Evolutionary conservation across 148 eudicot genomes (phyloP).

Genomic region (Dysphania ambrosioides): DNA sequence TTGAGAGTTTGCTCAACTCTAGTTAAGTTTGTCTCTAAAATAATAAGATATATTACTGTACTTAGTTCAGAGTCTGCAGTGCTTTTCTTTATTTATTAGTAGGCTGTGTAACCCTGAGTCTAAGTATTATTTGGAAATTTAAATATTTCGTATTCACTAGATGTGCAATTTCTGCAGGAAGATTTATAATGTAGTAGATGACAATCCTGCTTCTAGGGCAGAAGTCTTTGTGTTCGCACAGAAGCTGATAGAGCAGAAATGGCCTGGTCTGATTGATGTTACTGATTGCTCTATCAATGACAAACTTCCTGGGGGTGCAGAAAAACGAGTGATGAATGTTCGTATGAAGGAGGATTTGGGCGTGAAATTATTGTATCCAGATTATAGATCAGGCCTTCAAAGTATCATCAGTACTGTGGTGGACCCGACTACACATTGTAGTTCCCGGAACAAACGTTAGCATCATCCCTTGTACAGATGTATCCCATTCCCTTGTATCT

Average conservation of each 20-base stretch:
- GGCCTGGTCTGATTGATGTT: constrained; percentile 40
- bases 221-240: constrained; percentile 60
- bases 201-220: constrained; percentile 69
- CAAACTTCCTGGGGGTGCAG: constrained; percentile 32
- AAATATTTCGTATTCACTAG: constrained; percentile 1
- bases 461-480: neutral
- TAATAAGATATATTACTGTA: neutral
- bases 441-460: too few species aligned
- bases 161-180: constrained; percentile 33
- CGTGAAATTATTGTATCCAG: constrained; percentile 53
- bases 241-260: constrained; percentile 47
- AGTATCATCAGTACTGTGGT: too few species aligned
- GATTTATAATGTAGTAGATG: constrained; percentile 70
- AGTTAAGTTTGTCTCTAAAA: too few species aligned
- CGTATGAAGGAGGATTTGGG: constrained; percentile 66
- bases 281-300: neutral
- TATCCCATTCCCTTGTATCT: too few species aligned
- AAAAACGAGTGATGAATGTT: constrained; percentile 71
- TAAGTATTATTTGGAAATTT: neutral
- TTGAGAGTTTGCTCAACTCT: too few species aligned
- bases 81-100: too few species aligned
- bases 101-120: neutral
- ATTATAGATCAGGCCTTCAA: constrained; percentile 67
- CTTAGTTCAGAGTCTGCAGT: neutral
- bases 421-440: constrained; percentile 20